Base-by-base conservation (phyloP, 768 basidiomycete genomes). In the Hysterangium stoloniferum region DNA sequence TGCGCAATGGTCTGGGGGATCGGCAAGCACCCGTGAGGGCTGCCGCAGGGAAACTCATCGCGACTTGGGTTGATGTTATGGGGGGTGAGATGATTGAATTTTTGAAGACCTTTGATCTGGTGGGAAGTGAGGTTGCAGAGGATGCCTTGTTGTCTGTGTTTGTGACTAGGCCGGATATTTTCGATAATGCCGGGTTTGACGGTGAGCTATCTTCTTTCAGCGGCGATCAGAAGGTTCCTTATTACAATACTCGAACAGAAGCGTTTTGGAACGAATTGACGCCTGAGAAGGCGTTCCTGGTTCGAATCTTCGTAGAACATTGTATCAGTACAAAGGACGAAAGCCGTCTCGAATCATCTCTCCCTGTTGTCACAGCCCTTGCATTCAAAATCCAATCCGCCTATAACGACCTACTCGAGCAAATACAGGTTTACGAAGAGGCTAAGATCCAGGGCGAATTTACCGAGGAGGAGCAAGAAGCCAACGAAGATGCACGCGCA, bases 361-460 rank as follows among this genome's bases (percentile, higher is more conserved):
- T 97, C 4, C 95, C 95, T 1, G 90, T 89, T 24, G 88, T 95
- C 19, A 91, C 87, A 1, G 71, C 73, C 0, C 74, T 94, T 45
- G 93, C 93, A 0, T 87, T 81, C 68, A 68, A 70, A 5, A 81
- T 94, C 19, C 80, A 91, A 58, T 64, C 73, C 6, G 67, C 76
- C 0, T 94, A 85, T 66, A 90, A 92, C 60, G 64, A 68, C 12
- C 72, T 85, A 24, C 66, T 75, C n/a, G 67, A 72, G 41, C 62
- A 69, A 8, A 59, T 70, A 6, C 64, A 72, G 3, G 63, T 59
- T 5, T 58, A 60, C 13, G 68, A 67, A 31, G 64, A 64, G 15
- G 64, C 66, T 13, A 52, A 55, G n/a, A 41, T 55, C 57, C 17
- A 60, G 1, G 62, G 66, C 54, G 64, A 65, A n/a, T 62, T 61